phyloP scores from a whole-genome alignment of 2,329 filamentous ascomycete genomes.

The Nothopassalora personata region DNA sequence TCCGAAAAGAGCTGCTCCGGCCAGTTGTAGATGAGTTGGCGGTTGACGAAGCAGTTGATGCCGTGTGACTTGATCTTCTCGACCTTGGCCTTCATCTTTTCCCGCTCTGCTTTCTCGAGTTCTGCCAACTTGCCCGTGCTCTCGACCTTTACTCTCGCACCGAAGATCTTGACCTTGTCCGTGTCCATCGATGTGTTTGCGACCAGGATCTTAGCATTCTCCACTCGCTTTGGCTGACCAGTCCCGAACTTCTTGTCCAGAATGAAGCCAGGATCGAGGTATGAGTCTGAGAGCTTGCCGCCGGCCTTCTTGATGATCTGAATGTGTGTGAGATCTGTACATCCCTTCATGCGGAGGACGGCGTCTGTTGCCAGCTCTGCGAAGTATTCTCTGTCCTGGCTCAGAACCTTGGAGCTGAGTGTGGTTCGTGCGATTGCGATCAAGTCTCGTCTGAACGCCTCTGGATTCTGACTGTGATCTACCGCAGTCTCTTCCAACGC shows the following conservation, averaged over 20 bases:
- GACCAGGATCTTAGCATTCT: conserved; percentile 96
- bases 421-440: conserved; percentile 89
- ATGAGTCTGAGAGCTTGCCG: conserved; percentile 94
- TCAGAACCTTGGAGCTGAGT: conserved; percentile 92
- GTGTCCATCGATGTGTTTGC: conserved; percentile 99
- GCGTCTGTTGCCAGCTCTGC: conserved; percentile 84
- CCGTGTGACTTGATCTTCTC: conserved; percentile 98
- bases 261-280: conserved; percentile 96
- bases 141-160: conserved; percentile 91
- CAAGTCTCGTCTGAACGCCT: conserved; percentile 84
- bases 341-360: conserved; percentile 81
- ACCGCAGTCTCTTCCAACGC: conserved; percentile 80
- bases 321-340: conserved; percentile 92
- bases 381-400: conserved; percentile 90
- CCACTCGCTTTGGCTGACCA: conserved; percentile 93
- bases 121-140: conserved; percentile 97
- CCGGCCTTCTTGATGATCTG: conserved; percentile 99
- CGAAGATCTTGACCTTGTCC: conserved; percentile 99
- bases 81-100: conserved; percentile 99
- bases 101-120: conserved; percentile 92
- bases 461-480: conserved; percentile 78
- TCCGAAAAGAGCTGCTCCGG: conserved; percentile 98
- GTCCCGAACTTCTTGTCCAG: conserved; percentile 98
- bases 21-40: conserved; percentile 99
- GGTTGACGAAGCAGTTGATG: conserved; percentile 99